Evolutionary conservation across 2,329 filamentous ascomycete species (phyloP).

Genomic region (Penicillium nordicum): DNA sequence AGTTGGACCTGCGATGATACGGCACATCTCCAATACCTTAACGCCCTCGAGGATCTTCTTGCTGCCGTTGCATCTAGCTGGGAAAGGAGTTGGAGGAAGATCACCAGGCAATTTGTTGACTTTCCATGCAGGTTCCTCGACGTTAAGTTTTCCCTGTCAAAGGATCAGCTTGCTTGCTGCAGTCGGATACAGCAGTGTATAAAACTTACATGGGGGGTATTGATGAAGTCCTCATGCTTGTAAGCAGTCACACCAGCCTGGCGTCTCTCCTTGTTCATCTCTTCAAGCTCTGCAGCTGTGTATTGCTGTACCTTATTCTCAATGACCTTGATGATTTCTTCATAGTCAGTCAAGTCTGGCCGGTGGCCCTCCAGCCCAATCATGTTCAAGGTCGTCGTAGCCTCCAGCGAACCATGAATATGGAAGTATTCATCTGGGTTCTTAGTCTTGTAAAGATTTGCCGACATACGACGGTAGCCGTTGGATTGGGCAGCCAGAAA

Average conservation of each 20-base stretch:
- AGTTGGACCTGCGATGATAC: conserved; percentile 72
- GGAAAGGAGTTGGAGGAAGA: conserved; percentile 28
- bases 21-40: conserved; percentile 70
- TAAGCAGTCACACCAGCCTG: conserved; percentile 61
- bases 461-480: conserved; percentile 67
- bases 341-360: conserved; percentile 60
- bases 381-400: conserved; percentile 66
- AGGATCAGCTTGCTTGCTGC: background rate
- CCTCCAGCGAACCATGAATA: conserved; percentile 71
- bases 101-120: conserved; percentile 30
- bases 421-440: conserved; percentile 67
- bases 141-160: conserved; percentile 32
- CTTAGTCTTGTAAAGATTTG: conserved; percentile 68
- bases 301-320: conserved; percentile 57
- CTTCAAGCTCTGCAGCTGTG: conserved; percentile 55
- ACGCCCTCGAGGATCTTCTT: conserved; percentile 53
- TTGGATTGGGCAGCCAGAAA: conserved; percentile 67
- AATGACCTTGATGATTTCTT: conserved; percentile 57
- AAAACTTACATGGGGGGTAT: conserved; percentile 52
- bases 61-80: conserved; percentile 30
- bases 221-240: conserved; percentile 58
- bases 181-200: background rate
- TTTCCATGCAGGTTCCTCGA: conserved; percentile 37
- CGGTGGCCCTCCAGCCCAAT: conserved; percentile 62
- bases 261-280: conserved; percentile 52